Base-by-base conservation (phyloP, 2,329 filamentous ascomycete species). In the Knoxdaviesia capensis region DNA sequence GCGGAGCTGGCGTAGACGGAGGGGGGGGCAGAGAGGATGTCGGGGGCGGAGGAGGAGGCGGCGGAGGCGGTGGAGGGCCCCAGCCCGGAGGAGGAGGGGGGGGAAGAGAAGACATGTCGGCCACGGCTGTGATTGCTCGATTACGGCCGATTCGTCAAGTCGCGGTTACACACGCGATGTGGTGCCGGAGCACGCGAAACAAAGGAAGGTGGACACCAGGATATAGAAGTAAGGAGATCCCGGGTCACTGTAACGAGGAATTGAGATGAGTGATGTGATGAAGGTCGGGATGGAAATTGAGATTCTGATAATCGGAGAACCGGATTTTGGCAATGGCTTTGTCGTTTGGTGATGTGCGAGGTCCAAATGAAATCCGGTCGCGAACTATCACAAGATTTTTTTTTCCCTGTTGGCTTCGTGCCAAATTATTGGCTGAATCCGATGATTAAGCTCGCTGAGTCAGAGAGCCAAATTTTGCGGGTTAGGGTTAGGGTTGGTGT, bases 1-100 rank as follows among this genome's bases (percentile, higher is more conserved):
- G 85, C 48, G 87, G 86, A 42, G 81, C 64, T 37, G 67, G 64
- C 31, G 62, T 59, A 36, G 80, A 65, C 35, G 69, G 66, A 28
- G 71, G 71, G 34, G 71, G 69, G 47, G 71, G 70, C n/a, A 71
- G 60, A 31, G 64, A 66, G 8, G 66, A 67, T 36, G 68, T 66
- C 10, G 69, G 67, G 36, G 68, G 68, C 31, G 68, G 67, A 20
- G 68, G 68, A 31, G 68, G 66, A 51, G 75, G 74, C 43, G 75
- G 56, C 38, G 64, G 64, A 5, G 62, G 61, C 0, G 61, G 60
- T 2, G 61, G 61, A 35, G 60, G 60, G 7, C 67, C 68, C 69
- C 69, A 74, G 46, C 69, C 69, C 31, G 71, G 71, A 41, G 70
- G 70, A 35, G 70, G 70, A 10, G 70, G 70, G 45, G 70, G 69